These are phyloP conservation scores for Hyphodiscus hymeniophilus DNA, from an alignment of 495 filamentous ascomycete genomes.

Conservation along the genomic window DNA sequence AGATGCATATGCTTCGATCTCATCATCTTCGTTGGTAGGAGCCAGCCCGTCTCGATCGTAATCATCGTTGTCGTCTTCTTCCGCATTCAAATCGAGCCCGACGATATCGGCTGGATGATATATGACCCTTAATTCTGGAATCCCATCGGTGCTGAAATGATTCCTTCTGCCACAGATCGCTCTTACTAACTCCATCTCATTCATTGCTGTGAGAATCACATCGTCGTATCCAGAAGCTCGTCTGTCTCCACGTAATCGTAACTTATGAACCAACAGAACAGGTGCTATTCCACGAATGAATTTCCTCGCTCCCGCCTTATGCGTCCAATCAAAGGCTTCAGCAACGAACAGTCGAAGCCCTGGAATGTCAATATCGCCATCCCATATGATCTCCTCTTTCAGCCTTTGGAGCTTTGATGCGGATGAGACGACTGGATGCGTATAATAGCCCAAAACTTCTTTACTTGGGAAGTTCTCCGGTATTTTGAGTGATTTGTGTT, in stretches of 20 bases:
- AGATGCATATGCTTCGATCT: conserved; percentile 37
- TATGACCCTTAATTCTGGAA: conserved; percentile 67
- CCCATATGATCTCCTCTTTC: conserved; percentile 49
- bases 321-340: conserved; percentile 81
- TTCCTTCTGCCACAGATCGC: conserved; percentile 56
- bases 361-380: conserved; percentile 53
- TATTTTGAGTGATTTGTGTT: conserved; percentile 63
- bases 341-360: conserved; percentile 64
- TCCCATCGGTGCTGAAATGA: conserved; percentile 66
- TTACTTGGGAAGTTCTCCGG: conserved; percentile 75
- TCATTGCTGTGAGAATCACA: conserved; percentile 31
- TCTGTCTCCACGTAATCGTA: conserved; percentile 37
- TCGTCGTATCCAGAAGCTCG: conserved; percentile 25
- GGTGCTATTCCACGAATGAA: conserved; percentile 77
- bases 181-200: conserved; percentile 43
- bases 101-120: conserved; percentile 73
- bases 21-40: conserved; percentile 43
- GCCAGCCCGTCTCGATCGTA: conserved; percentile 40
- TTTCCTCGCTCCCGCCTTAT: conserved; percentile 69
- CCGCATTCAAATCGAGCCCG: conserved; percentile 60
- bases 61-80: conserved; percentile 51
- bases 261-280: conserved; percentile 58
- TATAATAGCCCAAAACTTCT: conserved; percentile 78
- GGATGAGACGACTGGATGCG: conserved; percentile 69
- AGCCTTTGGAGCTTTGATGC: conserved; percentile 50